Evolutionary conservation across 805 yeast species (phyloP), one percentile per base, ranked within the genome.

Genomic region (Candida broadrunensis): DNA sequence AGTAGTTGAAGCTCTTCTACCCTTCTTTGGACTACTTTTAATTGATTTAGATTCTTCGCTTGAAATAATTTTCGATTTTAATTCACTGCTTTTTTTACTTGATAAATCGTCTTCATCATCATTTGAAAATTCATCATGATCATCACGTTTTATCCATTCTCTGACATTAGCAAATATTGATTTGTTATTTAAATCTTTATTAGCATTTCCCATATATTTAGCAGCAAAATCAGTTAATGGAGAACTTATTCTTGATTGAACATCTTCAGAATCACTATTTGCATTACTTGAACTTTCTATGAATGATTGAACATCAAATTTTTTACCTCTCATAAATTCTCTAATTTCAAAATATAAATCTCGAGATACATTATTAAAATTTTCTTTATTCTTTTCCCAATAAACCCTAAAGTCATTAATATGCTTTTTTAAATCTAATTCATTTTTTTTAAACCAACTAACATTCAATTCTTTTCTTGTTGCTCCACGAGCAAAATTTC

Each of bases 401-500:
- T 88, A 87, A 18, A 85, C 78, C 51, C 97, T 75, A 68, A 93
- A 91, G 47, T 88, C 96, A 46, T 71, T 79, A 46, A 93, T 84
- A 58, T 90, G 96, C 52, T 89, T 88, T 62, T 87, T 89, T 66
- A 93, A 77, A 48, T 93, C 99, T 52, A 93, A 73, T 68, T 93
- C 99, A 63, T 93, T 93, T 65, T 93, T 93, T 68, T 93, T 93
- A 53, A 93, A 74, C 99, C 99, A 93, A 23, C 96, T 85, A 16
- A 93, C 98, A 57, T 93, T 93, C 55, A 93, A 77, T 56, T 93
- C 99, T 61, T 93, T 88, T 57, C 99, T 78, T 2, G 97, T 86
- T 9, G 97, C 98, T 36, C 99, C 99, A 50, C 99, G 78, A 13
- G 97, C 96, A 65, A 93, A 91, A 68, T 93, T 93, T 60, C 99